Base-by-base conservation (phyloP, 352 stramenopile species). In the Bremia lactucae region DNA sequence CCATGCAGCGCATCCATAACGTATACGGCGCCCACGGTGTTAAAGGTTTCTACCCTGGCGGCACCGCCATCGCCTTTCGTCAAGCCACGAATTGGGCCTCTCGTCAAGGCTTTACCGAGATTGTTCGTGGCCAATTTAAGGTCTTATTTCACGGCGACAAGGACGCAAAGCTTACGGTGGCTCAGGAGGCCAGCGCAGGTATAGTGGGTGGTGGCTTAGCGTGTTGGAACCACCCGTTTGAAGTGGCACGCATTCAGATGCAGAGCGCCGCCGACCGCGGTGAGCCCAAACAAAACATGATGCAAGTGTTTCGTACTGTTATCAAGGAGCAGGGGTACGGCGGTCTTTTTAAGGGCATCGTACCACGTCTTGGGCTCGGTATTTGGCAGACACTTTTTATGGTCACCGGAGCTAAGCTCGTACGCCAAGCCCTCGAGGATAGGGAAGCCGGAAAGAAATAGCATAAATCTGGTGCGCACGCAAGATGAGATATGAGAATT, bases 321-420 rank as follows among this genome's bases (percentile, higher is more conserved):
- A 42, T 94, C 40, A 81, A 80, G 64, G 76, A 92, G 56, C 74
- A 94, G 54, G 83, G 83, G 34, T 66, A 72, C 31, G 63, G 51
- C 0, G 83, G 83, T 2, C 76, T 95, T 29, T 95, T 95, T 63
- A 95, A 95, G 60, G 83, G 83, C 49, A 92, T 95, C 50, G 80
- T 95, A 46, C 83, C 83, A 23, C 77, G 83, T 24, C 63, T 94
- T 29, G 70, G 77, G 2, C 70, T 93, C 8, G 80, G 77, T 39
- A 89, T 95, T 45, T 95, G 82, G 82, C 83, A 95, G 65, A 95
- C 83, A 53, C 71, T 95, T 31, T 95, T 95, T 53, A 95, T 95
- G 83, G 83, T 95, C 59, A 95, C 83, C 28, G 83, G 83, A 20
- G 83, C 83, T 21, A 95, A 95, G 66, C 72, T 95, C 33, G 70